phyloP scores from a whole-genome alignment of 768 basidiomycete genomes.

The Panaeolus cyanescens region DNA sequence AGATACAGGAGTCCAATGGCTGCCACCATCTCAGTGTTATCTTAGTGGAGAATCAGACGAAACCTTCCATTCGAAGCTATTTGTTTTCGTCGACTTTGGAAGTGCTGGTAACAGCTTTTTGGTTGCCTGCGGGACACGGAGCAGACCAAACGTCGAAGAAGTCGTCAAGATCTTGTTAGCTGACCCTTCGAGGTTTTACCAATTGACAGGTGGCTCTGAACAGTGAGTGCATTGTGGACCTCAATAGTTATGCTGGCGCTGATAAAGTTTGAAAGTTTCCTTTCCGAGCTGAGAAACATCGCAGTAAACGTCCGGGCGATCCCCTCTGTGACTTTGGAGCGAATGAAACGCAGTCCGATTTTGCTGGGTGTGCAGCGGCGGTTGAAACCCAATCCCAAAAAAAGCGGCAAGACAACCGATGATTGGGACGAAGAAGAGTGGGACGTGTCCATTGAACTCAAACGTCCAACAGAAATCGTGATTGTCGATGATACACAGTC shows the following conservation, averaged over 20 bases:
- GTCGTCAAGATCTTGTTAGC: slow-evolving; percentile 68
- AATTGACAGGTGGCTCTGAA: slow-evolving; percentile 66
- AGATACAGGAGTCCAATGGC: slow-evolving; percentile 38
- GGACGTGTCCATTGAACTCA: slow-evolving; percentile 73
- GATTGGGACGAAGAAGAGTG: slow-evolving; percentile 73
- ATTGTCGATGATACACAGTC: slow-evolving; percentile 87
- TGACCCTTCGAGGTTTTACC: slow-evolving; percentile 72
- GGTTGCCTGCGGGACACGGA: slow-evolving; percentile 82
- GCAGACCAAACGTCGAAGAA: slow-evolving; percentile 85
- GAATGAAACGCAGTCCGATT: slow-evolving; percentile 73
- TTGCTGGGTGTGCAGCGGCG: slow-evolving; percentile 75
- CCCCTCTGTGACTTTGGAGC: slow-evolving; percentile 49
- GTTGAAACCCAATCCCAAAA: slow-evolving; percentile 24
- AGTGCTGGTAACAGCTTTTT: slow-evolving; percentile 80
- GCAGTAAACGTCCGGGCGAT: slow-evolving; percentile 72
- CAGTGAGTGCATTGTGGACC: slow-evolving; percentile 45
- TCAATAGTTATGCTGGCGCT: neutral
- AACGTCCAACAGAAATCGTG: slow-evolving; percentile 68
- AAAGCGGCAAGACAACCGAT: slow-evolving; percentile 30
- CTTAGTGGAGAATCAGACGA: slow-evolving; percentile 54
- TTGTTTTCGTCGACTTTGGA: slow-evolving; percentile 90
- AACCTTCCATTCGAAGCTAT: slow-evolving; percentile 77
- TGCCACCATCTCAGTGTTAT: slow-evolving; percentile 71
- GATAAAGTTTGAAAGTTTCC: slow-evolving; percentile 53
- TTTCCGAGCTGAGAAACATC: slow-evolving; percentile 81